phyloP scores from a whole-genome alignment of 805 yeast genomes.

The Debaryomyces tyrocola region DNA sequence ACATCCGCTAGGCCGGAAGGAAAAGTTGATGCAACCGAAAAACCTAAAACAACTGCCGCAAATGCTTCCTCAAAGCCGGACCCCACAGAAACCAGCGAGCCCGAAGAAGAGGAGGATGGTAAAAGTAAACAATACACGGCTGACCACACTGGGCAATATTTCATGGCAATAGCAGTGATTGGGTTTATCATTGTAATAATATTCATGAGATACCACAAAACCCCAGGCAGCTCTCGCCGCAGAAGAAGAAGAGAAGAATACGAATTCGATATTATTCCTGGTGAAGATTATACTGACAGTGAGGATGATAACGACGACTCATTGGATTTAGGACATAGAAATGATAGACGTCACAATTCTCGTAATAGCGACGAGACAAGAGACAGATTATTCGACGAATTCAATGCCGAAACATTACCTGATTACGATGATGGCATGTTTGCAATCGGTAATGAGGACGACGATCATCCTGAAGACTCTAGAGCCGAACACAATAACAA shows the following conservation, averaged over 20 bases:
- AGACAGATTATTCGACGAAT: constrained; percentile 41
- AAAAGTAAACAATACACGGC: constrained; percentile 33
- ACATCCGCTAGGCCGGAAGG: not conserved
- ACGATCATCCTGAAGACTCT: constrained; percentile 8
- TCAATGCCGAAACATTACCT: constrained; percentile 37
- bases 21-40: not conserved
- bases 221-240: constrained; percentile 41
- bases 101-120: constrained; percentile 32
- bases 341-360: constrained; percentile 10
- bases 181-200: constrained; percentile 55
- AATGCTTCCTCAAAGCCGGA: constrained; percentile 4
- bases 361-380: constrained; percentile 34
- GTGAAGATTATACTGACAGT: constrained; percentile 52
- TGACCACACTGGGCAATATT: constrained; percentile 59
- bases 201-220: constrained; percentile 44
- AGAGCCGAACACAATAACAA: not conserved
- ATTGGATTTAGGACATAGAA: constrained; percentile 31
- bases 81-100: constrained; percentile 4
- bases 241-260: constrained; percentile 66
- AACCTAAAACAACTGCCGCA: not conserved
- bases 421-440: constrained; percentile 40
- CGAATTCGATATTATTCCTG: constrained; percentile 76
- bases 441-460: constrained; percentile 41
- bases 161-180: constrained; percentile 55
- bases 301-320: constrained; percentile 25